phyloP scores from a whole-genome alignment of 768 basidiomycete species.

The Auriscalpium orientale region DNA sequence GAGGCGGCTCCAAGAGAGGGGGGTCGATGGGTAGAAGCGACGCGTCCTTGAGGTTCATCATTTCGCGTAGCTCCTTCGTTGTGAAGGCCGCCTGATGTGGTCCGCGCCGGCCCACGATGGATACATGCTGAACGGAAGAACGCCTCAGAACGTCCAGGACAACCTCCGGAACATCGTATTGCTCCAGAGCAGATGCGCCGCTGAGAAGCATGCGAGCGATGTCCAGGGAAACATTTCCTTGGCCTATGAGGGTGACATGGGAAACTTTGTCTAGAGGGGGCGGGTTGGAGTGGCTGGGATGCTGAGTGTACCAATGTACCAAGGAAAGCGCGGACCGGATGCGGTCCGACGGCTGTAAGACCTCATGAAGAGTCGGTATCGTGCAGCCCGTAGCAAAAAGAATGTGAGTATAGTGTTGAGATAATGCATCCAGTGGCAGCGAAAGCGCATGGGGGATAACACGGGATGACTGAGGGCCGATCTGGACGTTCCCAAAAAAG shows the following conservation, averaged over 20 bases:
- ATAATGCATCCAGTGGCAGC: constrained; percentile 54
- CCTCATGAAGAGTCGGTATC: constrained; percentile 49
- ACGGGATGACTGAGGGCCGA: constrained; percentile 29
- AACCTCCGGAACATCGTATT: constrained; percentile 70
- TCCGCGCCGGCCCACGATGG: constrained; percentile 80
- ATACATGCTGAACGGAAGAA: constrained; percentile 66
- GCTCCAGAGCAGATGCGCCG: constrained; percentile 46
- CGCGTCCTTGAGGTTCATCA: constrained; percentile 54
- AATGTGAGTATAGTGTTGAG: constrained; percentile 74
- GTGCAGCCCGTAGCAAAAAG: constrained; percentile 85
- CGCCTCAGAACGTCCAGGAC: constrained; percentile 62
- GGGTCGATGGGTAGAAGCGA: constrained; percentile 57
- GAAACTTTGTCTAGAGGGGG: constrained; percentile 56
- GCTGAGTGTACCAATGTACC: constrained; percentile 95
- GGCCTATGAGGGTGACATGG: constrained; percentile 83
- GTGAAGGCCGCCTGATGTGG: constrained; percentile 88
- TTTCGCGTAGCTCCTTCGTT: constrained; percentile 86
- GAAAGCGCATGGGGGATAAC: constrained; percentile 45
- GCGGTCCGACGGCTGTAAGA: constrained; percentile 37
- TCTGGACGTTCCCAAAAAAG: constrained; percentile 88
- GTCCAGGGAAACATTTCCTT: constrained; percentile 93
- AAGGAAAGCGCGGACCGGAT: constrained; percentile 72
- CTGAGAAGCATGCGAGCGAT: constrained; percentile 86
- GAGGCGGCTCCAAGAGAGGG: constrained; percentile 31
- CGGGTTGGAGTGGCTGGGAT: constrained; percentile 60